A percentile compares a stretch with the other conserved stretches of the same genome.
These are phyloP conservation scores for Papiliotrema flavescens DNA, from an alignment of 1,284 basidiomycete genomes.

Conservation along the genomic window DNA sequence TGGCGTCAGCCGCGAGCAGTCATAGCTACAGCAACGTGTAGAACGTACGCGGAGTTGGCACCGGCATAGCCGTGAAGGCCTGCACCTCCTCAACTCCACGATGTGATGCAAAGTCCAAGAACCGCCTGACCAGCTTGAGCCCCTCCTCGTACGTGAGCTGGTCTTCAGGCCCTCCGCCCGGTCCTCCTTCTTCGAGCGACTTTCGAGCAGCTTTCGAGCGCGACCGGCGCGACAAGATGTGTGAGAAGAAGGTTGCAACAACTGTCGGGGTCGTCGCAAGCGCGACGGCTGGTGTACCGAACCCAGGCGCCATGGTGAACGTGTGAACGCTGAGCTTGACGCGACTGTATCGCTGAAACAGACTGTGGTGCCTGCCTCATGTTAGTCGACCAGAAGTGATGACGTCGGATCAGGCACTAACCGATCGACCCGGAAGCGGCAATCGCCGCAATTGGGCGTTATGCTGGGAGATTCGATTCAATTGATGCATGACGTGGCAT, in stretches of 20 bases:
- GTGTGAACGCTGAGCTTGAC: not conserved
- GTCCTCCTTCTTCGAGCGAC: constrained; percentile 24
- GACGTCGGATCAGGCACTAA: not conserved
- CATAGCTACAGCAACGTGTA: not conserved
- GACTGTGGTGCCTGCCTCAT: not conserved
- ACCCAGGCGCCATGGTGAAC: constrained; percentile 10
- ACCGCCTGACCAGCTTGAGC: constrained; percentile 38
- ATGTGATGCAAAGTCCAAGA: constrained; percentile 40
- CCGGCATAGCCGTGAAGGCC: constrained; percentile 46
- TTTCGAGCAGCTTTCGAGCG: constrained; percentile 18
- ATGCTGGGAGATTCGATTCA: too few relatives aligned
- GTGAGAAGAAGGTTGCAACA: constrained; percentile 42
- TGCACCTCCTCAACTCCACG: constrained; percentile 50
- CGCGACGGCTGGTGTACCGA: constrained; percentile 38
- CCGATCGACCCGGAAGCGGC: not conserved
- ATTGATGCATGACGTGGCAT: not conserved
- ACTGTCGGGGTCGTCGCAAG: constrained; percentile 43
- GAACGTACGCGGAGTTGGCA: constrained; percentile 41
- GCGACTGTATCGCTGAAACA: not conserved
- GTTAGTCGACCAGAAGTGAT: not conserved
- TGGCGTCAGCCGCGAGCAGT: not conserved
- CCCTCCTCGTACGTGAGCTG: constrained; percentile 47
- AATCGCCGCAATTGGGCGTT: not conserved
- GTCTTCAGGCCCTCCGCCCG: constrained; percentile 38
- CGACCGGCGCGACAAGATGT: constrained; percentile 28